Base-by-base conservation (phyloP, 2,329 filamentous ascomycete genomes). In the Fusarium torulosum region DNA sequence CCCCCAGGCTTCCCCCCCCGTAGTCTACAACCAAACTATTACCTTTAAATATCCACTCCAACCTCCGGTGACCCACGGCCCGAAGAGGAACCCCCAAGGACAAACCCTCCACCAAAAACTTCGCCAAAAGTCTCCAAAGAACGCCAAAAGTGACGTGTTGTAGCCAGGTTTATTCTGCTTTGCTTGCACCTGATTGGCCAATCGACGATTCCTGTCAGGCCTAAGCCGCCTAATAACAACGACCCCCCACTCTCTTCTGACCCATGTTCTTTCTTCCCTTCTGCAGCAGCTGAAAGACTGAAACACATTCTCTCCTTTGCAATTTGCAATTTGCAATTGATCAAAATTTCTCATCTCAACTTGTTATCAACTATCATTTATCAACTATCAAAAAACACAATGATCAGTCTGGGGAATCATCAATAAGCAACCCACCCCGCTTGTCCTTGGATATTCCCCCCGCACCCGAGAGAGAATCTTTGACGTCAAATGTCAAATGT, bases 101-200 rank as follows among this genome's bases (percentile, higher is more conserved):
- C 46, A 56, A 53, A 41, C n/a, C n/a, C n/a, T n/a, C n/a, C n/a
- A n/a, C n/a, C n/a, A n/a, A n/a, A n/a, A n/a, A 13, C n/a, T 21
- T 19, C 43, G 13, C 27, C 37, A 42, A 56, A 37, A 35, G 15
- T 52, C 31, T 13, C 37, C 53, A 56, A 53, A 40, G 23, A 37
- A 37, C 33, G 21, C 20, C 29, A 53, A 37, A 53, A 53, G 51
- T 53, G 51, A 53, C 51, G 51, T 53, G 51, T 47, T 53, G 40
- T 14, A 33, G 29, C 33, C 50, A 33, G 10, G 33, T 20, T 27
- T 35, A 15, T 33, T 33, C 29, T 29, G 11, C 27, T 29, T 29
- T 29, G 11, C 31, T 25, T 17, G 43, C 59, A 41, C 57, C 47
- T 43, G 47, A 64, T 64, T 67, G 63, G 64, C 63, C 63, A 67